Base-by-base conservation (phyloP, 2,329 filamentous ascomycete genomes). In the Aspergillus unguis region DNA sequence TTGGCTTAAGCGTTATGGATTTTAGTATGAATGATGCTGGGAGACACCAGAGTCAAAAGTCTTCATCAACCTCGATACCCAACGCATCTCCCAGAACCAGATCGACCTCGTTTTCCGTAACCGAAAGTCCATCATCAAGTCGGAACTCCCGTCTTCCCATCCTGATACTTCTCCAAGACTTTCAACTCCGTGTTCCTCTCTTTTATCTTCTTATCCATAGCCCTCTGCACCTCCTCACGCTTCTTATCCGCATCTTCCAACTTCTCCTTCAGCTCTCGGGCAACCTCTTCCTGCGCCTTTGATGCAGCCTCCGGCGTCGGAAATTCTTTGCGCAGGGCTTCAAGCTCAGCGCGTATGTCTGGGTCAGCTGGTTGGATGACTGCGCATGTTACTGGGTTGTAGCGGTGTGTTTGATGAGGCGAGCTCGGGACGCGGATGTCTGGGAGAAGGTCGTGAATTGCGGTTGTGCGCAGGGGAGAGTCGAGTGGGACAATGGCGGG, bases 111-210 rank as follows among this genome's bases (percentile, higher is more conserved):
- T 17, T 17, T 17, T 17, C 17, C 17, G 17, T 17, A 17, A 17
- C 17, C 17, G 17, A 17, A 17, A 17, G 1, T 17, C 17, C 17
- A 17, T 17, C 17, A 17, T 17, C 17, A 17, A 17, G 17, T 17
- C 17, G 17, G n/a, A 38, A 3, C 4, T 23, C 33, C 64, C 63
- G 67, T 29, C 53, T 71, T 73, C 33, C 68, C 69, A 53, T 71
- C 66, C 51, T 73, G 72, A 41, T 69, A 73, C 48, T 75, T 75
- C 43, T 68, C 69, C 2, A 74, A 58, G 2, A 75, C 67, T 49
- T 71, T 74, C 61, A 73, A 64, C 57, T 75, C 72, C 4, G 65
- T 72, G 48, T 75, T 69, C 32, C 71, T 62, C 52, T 75, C 71
- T 52, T 73, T 73, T 9, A 65, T 64, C 56, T 75, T 75, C 58